Conservation (phyloP, 75 land plant genomes). For the Adiantum capillusveneris region DNA sequence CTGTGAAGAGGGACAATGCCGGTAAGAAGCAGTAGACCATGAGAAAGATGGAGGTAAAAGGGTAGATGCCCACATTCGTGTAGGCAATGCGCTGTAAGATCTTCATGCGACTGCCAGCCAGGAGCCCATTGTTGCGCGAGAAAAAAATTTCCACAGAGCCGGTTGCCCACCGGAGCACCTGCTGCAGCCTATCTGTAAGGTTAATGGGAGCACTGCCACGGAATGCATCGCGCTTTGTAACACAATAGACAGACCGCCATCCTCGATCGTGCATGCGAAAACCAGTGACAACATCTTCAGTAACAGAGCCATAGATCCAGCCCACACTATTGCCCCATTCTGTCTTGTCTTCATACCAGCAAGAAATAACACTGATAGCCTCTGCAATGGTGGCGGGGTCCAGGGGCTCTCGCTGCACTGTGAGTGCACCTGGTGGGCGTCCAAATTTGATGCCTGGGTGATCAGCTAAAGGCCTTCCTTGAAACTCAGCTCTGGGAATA, state of each 20-base stretch:
- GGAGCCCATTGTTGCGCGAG: slow-evolving; percentile 57
- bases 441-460: slow-evolving; percentile 42
- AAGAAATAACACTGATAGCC: slow-evolving; percentile 54
- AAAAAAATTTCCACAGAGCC: slow-evolving; percentile 73
- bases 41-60: slow-evolving; percentile 60
- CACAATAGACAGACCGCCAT: slow-evolving; percentile 73
- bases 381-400: slow-evolving; percentile 45
- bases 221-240: slow-evolving; percentile 68
- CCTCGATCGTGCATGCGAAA: slow-evolving; percentile 79
- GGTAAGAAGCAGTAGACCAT: slow-evolving; percentile 62
- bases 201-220: slow-evolving; percentile 76
- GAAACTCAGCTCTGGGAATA: slow-evolving; percentile 23
- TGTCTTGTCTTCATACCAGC: slow-evolving; percentile 46
- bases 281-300: slow-evolving; percentile 83
- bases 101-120: slow-evolving; percentile 46
- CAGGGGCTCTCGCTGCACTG: slow-evolving; percentile 27
- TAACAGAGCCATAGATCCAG: slow-evolving; percentile 27
- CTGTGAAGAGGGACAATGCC: slow-evolving; percentile 57
- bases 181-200: slow-evolving; percentile 70
- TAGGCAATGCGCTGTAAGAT: slow-evolving; percentile 52
- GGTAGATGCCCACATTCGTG: slow-evolving; percentile 62
- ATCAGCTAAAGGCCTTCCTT: slow-evolving; percentile 27
- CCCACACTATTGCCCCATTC: slow-evolving; percentile 71
- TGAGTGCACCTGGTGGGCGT: slow-evolving; percentile 42
- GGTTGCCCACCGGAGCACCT: slow-evolving; percentile 74